A percentile compares a stretch with the other conserved stretches of the same genome.
These are phyloP conservation scores for Phoma sp. DNA, from an alignment of 2,329 filamentous ascomycete genomes.

Conservation along the genomic window DNA sequence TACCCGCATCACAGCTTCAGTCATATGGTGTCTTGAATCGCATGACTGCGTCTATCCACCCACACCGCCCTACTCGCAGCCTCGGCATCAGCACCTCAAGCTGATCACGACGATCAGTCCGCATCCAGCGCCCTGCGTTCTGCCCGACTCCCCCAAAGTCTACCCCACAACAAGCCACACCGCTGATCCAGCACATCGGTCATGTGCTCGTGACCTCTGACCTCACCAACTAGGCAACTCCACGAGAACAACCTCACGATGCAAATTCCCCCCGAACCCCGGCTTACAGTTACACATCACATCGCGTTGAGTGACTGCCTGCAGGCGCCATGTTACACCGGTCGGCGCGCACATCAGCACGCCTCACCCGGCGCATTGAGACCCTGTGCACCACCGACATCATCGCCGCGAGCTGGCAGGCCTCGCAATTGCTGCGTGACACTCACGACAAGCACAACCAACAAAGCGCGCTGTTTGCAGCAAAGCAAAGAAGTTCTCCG, in stretches of 20 bases:
- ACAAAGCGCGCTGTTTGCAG: not conserved
- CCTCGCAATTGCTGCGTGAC: not conserved
- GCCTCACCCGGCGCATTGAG: constrained; percentile 16
- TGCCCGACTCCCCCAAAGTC: constrained; percentile 1
- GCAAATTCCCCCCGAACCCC: not conserved
- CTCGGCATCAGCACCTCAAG: not conserved
- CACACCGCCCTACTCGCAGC: not conserved
- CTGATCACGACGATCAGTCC: not conserved
- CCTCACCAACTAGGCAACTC: not conserved
- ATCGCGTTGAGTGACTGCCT: constrained; percentile 8
- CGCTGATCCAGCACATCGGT: constrained; percentile 7
- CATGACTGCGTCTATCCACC: not conserved
- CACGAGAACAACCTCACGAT: not conserved
- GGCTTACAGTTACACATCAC: not conserved
- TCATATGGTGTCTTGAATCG: not conserved
- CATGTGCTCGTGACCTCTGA: constrained; percentile 15
- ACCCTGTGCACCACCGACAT: constrained; percentile 13
- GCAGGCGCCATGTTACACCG: constrained; percentile 11
- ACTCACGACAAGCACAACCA: not conserved
- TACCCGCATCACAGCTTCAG: not conserved
- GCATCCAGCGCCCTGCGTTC: not conserved
- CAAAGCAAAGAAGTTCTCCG: not conserved
- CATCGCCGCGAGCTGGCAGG: constrained; percentile 1
- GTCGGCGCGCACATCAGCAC: not conserved
- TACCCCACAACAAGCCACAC: constrained; percentile 9